Base-by-base conservation (phyloP, 495 filamentous ascomycete species). In the Penicillium odoratum region DNA sequence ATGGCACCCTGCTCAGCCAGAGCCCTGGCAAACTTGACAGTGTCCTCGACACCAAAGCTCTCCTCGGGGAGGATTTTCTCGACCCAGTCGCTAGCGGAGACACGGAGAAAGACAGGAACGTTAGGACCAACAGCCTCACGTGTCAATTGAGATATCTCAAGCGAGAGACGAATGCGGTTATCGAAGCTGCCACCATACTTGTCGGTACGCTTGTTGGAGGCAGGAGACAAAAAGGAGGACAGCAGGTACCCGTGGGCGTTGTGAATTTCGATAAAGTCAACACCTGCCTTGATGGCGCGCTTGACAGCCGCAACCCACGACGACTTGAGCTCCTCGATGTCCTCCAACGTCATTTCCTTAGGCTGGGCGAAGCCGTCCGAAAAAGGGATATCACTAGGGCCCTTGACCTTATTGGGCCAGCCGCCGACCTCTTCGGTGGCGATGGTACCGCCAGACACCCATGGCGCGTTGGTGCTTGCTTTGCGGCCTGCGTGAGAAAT, bases 401-500 rank as follows among this genome's bases (percentile, higher is more conserved):
- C 83, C 18, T 75, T 74, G 2, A 86, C 77, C 33, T 84, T 73
- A 48, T 83, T 72, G 0, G 84, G 83, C 87, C 86, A 88, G 11
- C 88, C 88, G 48, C 80, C 77, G 10, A 78, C 74, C 18, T 76
- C 80, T 48, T 82, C 72, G 0, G 74, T 76, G 0, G 87, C 87
- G 0, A 76, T 64, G 15, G 65, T 64, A 0, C 48, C 60, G 45
- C 36, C 53, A 57, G 68, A 67, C 4, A 90, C 56, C 87, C 88
- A 91, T 0, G 88, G 88, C 0, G 89, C 82, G 3, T 89, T 78
- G 2, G 82, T 88, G 51, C 76, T 81, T 0, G 86, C 87, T 64
- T 92, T 92, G n/a, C 89, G 75, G 0, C 89, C 89, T 0, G 88
- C 88, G 63, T 91, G 89, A 11, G 71, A 85, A 11, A 92, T 58